A percentile compares a stretch with the other conserved stretches of the same genome.
Evolutionary conservation across 441 rosid species (phyloP).

Genomic region (Syzygium malaccense): DNA sequence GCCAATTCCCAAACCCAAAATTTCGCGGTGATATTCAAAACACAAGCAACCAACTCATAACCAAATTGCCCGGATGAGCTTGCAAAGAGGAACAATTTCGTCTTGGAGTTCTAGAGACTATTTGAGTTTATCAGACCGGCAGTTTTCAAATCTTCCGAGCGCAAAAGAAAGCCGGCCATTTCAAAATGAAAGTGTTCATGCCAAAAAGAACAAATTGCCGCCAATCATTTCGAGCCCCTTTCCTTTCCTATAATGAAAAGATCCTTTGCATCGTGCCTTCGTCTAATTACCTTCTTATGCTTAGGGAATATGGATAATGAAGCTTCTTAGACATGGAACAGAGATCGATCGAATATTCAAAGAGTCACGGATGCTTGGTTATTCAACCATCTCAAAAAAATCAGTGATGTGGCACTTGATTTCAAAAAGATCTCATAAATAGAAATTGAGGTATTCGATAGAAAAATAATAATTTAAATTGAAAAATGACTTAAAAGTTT

Average conservation of each 20-base stretch:
- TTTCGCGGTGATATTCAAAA: accelerated
- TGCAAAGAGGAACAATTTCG: background rate
- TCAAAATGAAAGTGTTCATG: background rate
- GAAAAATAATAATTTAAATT: too few relatives aligned
- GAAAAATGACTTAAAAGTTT: background rate
- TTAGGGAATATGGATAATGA: background rate
- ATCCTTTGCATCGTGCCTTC: background rate
- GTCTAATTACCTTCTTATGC: background rate
- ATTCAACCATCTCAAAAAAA: background rate
- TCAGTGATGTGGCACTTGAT: accelerated
- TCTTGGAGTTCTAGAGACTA: background rate
- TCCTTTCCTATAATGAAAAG: background rate
- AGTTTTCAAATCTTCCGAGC: too few relatives aligned
- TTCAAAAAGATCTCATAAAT: background rate
- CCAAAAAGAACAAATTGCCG: background rate
- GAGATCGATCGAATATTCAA: background rate
- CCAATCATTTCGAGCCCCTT: background rate
- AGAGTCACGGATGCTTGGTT: accelerated
- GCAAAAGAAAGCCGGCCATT: too few relatives aligned
- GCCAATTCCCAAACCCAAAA: background rate
- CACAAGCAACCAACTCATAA: background rate
- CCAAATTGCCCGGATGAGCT: background rate
- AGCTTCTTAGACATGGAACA: background rate
- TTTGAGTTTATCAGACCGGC: background rate
- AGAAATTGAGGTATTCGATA: too few relatives aligned